Percentiles rank a stretch among this genome's conserved stretches.
These are phyloP conservation scores for Coniochaeta sp. DNA, from an alignment of 2,329 filamentous ascomycete genomes.

Conservation along the genomic window DNA sequence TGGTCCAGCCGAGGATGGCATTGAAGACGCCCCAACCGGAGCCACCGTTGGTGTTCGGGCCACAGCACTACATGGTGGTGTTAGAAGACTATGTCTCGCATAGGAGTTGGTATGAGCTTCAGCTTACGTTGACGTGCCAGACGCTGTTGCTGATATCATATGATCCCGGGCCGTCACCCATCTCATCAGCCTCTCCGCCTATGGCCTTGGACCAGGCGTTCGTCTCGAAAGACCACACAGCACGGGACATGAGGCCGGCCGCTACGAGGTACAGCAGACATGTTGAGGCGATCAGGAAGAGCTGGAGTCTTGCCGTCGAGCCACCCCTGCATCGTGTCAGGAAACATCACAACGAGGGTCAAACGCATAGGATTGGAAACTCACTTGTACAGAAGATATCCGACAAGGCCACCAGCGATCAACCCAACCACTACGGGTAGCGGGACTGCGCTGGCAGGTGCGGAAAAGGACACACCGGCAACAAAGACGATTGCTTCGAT, in stretches of 20 bases:
- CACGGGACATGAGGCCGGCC: constrained; percentile 70
- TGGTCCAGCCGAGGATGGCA: constrained; percentile 78
- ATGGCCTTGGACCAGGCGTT: constrained; percentile 57
- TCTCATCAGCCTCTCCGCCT: constrained; percentile 37
- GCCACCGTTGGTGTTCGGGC: constrained; percentile 62
- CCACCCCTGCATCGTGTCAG: constrained; percentile 26
- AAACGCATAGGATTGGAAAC: constrained; percentile 21
- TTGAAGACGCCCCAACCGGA: constrained; percentile 87
- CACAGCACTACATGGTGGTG: constrained; percentile 60
- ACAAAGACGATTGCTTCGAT: constrained; percentile 84
- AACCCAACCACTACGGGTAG: constrained; percentile 69
- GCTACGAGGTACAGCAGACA: constrained; percentile 76
- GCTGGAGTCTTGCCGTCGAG: constrained; percentile 43
- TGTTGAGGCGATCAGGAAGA: constrained; percentile 71
- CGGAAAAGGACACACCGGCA: constrained; percentile 71
- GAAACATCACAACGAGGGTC: neutral
- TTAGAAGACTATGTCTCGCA: neutral
- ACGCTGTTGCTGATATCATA: constrained; percentile 71
- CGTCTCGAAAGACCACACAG: constrained; percentile 65
- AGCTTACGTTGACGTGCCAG: constrained; percentile 70
- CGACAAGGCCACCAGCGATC: constrained; percentile 57
- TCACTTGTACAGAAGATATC: constrained; percentile 73
- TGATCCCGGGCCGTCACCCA: constrained; percentile 57
- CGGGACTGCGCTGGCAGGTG: constrained; percentile 70
- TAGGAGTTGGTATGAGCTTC: neutral